Percentiles rank a stretch among this genome's conserved stretches.
Evolutionary conservation across 352 stramenopile species (phyloP).

Genomic region (Pythium biforme): DNA sequence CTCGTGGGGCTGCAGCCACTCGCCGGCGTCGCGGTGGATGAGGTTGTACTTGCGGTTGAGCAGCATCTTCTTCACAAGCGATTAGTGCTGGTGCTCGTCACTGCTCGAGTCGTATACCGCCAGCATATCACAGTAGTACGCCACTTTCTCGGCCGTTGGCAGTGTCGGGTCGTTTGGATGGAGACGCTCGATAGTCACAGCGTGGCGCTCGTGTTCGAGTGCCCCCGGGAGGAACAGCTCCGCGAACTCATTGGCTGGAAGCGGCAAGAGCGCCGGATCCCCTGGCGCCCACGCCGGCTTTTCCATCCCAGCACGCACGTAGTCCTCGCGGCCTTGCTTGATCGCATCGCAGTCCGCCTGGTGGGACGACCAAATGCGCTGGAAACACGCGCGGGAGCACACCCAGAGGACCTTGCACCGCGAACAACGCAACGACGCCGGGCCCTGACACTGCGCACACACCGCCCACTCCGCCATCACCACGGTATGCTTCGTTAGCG

Average conservation of each 20-base stretch:
- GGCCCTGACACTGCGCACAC: constrained; percentile 2
- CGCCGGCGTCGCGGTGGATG: constrained; percentile 28
- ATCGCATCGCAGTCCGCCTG: constrained; percentile 1
- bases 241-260: background rate
- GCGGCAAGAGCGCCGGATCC: background rate
- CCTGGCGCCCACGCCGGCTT: background rate
- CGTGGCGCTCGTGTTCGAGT: background rate
- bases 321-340: background rate
- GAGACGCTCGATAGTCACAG: constrained; percentile 1
- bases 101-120: constrained; percentile 28
- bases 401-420: constrained; percentile 5
- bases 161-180: constrained; percentile 7
- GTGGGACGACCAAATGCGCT: background rate
- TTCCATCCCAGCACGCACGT: background rate
- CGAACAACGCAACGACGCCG: background rate
- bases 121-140: constrained; percentile 17
- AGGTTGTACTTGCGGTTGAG: constrained; percentile 41
- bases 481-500: too few species aligned
- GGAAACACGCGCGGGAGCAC: constrained; percentile 8
- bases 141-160: background rate
- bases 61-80: constrained; percentile 33
- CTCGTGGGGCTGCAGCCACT: constrained; percentile 25
- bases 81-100: constrained; percentile 20
- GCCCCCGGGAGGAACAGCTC: background rate
- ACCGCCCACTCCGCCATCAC: background rate